Base-by-base conservation (phyloP, 768 basidiomycete genomes). In the Amanita rubescens region DNA sequence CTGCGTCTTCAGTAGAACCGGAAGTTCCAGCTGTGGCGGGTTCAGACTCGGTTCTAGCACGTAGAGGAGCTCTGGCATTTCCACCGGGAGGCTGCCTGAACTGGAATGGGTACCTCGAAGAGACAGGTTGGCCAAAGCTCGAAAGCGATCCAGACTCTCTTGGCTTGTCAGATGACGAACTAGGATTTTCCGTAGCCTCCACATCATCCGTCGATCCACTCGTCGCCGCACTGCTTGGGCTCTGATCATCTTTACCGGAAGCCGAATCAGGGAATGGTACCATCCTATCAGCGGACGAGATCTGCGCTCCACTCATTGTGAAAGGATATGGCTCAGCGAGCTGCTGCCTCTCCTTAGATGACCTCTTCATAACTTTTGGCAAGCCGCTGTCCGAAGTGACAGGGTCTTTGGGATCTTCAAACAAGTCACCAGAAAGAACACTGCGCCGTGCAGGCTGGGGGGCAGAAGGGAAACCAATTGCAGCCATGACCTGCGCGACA, bases 101-200 rank as follows among this genome's bases (percentile, higher is more conserved):
- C 50, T 79, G 74, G 75, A 87, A 87, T 9, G 85, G 87, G 61
- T 84, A 86, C 0, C 83, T 77, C 38, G 46, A 41, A 39, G 34
- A 32, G 41, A 92, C 75, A 1, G 88, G 90, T 20, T 86, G 84
- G 2, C 90, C 90, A 5, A 93, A 77, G 56, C 85, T 88, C 3
- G 90, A 92, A 83, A 93, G 82, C 7, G 90, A 92, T 17, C 82
- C 87, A 0, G 88, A 89, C 4, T 80, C 85, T 15, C 83, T 48
- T 30, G 12, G n/a, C 37, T 55, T 55, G 9, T 14, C 46, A n/a
- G 46, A 48, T 24, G 54, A 55, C n/a, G 57, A 49, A 27, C 55
- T 60, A 3, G 64, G 57, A 1, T 50, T 59, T 19, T 65, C 63
- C 25, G 58, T 58, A 22, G 56, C 62, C 15, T 63, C 62, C 6